Percentiles rank a stretch among this genome's conserved stretches.
Conservation (phyloP, 345 rosid genomes). For the Gynandropsis gynandra region DNA sequence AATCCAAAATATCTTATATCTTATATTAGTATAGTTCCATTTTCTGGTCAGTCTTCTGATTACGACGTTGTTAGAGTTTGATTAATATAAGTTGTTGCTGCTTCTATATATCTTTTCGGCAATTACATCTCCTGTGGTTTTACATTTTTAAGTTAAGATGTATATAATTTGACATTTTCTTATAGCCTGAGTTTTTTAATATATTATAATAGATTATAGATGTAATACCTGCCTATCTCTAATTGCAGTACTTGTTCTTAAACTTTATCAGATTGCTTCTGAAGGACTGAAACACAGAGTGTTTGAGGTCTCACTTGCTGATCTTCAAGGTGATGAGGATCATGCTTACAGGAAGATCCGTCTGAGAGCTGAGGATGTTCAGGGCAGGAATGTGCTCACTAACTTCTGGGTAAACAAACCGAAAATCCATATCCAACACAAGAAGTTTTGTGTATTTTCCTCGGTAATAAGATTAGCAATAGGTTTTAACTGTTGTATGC, state of each 20-base stretch:
- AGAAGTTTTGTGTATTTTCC: background rate
- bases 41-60: too few relatives aligned
- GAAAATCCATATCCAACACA: background rate
- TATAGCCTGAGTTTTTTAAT: background rate
- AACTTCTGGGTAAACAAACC: slow-evolving; percentile 58
- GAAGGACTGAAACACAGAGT: slow-evolving; percentile 78
- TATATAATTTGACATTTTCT: background rate
- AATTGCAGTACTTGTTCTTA: background rate
- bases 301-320: slow-evolving; percentile 64
- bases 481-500: background rate
- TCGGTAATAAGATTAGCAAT: background rate
- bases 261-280: slow-evolving; percentile 57
- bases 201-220: background rate
- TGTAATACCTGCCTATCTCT: background rate
- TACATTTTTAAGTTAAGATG: background rate
- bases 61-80: too few relatives aligned
- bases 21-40: too few relatives aligned
- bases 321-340: slow-evolving; percentile 73
- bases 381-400: slow-evolving; percentile 64
- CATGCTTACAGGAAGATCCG: slow-evolving; percentile 65
- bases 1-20: too few relatives aligned
- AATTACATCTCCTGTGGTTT: background rate
- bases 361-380: slow-evolving; percentile 74
- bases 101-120: background rate
- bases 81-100: background rate